phyloP scores from a whole-genome alignment of 495 filamentous ascomycete genomes.

The Penicillium atrosanguineum region DNA sequence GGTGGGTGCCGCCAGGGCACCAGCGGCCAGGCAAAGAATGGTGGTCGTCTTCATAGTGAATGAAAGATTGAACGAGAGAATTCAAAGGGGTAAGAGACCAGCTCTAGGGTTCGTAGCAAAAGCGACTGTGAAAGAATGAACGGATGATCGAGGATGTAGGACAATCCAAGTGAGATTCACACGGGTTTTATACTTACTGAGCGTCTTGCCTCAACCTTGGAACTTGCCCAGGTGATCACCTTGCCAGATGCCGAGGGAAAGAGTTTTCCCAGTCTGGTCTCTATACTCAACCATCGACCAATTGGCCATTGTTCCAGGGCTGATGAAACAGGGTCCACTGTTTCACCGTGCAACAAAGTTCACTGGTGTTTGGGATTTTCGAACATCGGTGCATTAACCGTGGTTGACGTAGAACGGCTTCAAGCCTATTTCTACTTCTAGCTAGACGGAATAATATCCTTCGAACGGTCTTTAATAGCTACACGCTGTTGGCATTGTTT shows the following conservation, averaged over 20 bases:
- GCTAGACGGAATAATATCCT: neutral
- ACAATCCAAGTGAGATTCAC: neutral
- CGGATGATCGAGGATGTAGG: neutral
- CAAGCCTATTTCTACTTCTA: neutral
- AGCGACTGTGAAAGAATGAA: neutral
- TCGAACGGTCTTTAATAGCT: neutral
- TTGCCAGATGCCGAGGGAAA: neutral
- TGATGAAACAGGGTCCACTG: slow-evolving; percentile 14
- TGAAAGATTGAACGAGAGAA: neutral
- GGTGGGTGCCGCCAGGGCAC: slow-evolving; percentile 28
- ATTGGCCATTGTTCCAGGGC: slow-evolving; percentile 2
- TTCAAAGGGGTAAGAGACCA: slow-evolving; percentile 13
- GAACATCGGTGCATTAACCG: neutral
- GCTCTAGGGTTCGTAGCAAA: slow-evolving; percentile 10
- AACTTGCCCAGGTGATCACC: neutral
- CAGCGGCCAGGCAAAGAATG: slow-evolving; percentile 19
- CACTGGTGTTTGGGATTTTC: neutral
- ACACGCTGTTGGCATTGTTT: too few relatives aligned
- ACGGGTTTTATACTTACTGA: neutral
- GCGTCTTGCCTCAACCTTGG: neutral
- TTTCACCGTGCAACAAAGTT: slow-evolving; percentile 8
- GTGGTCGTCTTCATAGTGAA: slow-evolving; percentile 25
- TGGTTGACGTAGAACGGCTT: neutral
- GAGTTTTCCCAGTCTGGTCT: neutral
- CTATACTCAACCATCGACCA: neutral